A percentile compares a stretch with the other conserved stretches of the same genome.
Evolutionary conservation across 2,329 filamentous ascomycete genomes (phyloP).

Genomic region (Stemphylium beticola): DNA sequence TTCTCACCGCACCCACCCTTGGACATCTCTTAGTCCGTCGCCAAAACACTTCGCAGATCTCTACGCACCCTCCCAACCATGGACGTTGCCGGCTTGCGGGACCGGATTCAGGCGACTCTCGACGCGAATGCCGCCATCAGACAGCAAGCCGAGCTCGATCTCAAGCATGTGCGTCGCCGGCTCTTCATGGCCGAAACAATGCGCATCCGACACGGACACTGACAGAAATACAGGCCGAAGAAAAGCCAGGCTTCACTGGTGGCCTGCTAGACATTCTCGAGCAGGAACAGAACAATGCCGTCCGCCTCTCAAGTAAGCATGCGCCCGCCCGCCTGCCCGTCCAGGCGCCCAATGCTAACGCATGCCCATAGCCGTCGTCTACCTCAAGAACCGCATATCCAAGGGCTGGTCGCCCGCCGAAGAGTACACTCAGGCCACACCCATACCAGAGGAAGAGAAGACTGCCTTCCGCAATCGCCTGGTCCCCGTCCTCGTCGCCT

Average conservation of each 20-base stretch:
- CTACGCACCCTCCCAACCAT: conserved; percentile 56
- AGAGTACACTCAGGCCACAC: conserved; percentile 72
- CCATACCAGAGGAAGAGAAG: conserved; percentile 90
- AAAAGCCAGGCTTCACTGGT: conserved; percentile 86
- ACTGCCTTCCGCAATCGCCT: conserved; percentile 83
- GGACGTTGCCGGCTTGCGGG: conserved; percentile 76
- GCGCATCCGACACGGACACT: conserved; percentile 27
- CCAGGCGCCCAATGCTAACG: conserved; percentile 28
- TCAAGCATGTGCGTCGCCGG: conserved; percentile 72
- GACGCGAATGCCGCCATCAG: conserved; percentile 75
- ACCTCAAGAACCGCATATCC: conserved; percentile 96
- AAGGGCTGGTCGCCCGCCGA: conserved; percentile 86
- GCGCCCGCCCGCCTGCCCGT: conserved; percentile 21
- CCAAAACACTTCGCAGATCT: conserved; percentile 16
- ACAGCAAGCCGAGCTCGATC: conserved; percentile 77
- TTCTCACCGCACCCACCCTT: conserved; percentile 26
- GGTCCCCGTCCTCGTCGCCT: conserved; percentile 84
- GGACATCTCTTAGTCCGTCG: conserved; percentile 11
- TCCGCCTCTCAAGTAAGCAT: conserved; percentile 81
- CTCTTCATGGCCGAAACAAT: conserved; percentile 10
- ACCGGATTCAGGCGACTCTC: conserved; percentile 78
- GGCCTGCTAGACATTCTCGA: conserved; percentile 90
- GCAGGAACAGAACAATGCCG: conserved; percentile 81
- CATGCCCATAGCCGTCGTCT: conserved; percentile 77
- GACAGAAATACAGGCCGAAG: conserved; percentile 72